These are phyloP conservation scores for Neurospora cerealis DNA, from an alignment of 495 filamentous ascomycete genomes.

Conservation along the genomic window DNA sequence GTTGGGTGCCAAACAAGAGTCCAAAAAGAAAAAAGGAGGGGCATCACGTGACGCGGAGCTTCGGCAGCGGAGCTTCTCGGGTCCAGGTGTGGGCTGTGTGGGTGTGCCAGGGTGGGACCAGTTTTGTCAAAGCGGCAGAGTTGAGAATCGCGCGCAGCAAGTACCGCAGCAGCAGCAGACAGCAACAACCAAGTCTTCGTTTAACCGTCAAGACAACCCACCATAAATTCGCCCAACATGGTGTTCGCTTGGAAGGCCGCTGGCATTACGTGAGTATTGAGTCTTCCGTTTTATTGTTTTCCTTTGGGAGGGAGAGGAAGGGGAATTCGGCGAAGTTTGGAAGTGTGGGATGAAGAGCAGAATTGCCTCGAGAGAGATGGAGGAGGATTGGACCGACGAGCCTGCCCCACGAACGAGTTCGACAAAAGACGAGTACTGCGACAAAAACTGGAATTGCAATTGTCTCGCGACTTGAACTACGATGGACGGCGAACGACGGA, in stretches of 20 bases:
- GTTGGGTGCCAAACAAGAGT: background rate
- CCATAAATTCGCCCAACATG: constrained; percentile 59
- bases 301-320: background rate
- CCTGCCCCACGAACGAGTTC: background rate
- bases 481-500: background rate
- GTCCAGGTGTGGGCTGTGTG: background rate
- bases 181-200: background rate
- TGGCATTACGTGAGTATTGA: constrained; percentile 73
- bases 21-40: background rate
- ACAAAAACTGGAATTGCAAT: background rate
- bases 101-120: constrained; percentile 10
- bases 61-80: constrained; percentile 21
- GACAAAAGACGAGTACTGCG: background rate
- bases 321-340: background rate
- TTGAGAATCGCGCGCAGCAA: background rate
- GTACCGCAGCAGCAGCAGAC: background rate
- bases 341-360: background rate
- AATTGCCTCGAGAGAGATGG: background rate
- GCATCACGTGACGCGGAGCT: constrained; percentile 23
- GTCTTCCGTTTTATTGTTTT: background rate
- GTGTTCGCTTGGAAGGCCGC: constrained; percentile 96
- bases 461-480: background rate
- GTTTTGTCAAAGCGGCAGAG: constrained; percentile 12
- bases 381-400: background rate
- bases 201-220: constrained; percentile 2